Base-by-base conservation (phyloP, 768 basidiomycete species). In the Agrocybe praecox region DNA sequence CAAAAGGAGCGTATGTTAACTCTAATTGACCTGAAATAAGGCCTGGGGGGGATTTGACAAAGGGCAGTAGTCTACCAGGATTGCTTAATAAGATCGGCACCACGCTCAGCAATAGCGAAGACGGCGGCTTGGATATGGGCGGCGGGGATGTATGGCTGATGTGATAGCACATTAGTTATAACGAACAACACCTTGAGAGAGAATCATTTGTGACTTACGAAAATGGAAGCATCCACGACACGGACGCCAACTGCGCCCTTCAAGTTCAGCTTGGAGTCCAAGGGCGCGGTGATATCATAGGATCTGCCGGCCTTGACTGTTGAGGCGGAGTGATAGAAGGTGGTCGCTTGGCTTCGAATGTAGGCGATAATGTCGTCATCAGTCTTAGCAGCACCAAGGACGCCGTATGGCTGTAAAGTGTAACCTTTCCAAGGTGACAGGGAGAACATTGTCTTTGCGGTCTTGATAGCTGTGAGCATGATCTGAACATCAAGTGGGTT, bases 371-470 rank as follows among this genome's bases (percentile, higher is more conserved):
- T 42, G n/a, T 53, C 52, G 9, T 29, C 19, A 22, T 53, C 52
- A 1, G 52, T 53, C 14, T 40, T 40, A 6, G 52, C 43, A 26
- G 43, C 33, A 8, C 26, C 40, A 7, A 32, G 26, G 1, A 29
- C 42, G 42, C 42, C 23, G 3, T 45, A 26, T 19, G 43, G 52
- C 9, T 43, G 18, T 9, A 53, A n/a, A 21, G 45, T 53, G 29
- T 53, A 53, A 22, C 45, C 24, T 26, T 53, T 53, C 52, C 52
- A 53, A 10, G 42, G 26, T n/a, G 52, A 26, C 5, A 44, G 24
- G 7, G 10, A n/a, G 24, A 29, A 53, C 42, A 53, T 45, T 2
- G 15, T 24, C 45, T 53, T 43, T 10, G 43, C 42, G 12, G 45
- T 17, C 21, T 53, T 53, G 23, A 53, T 45, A 10, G 52, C 52